These are phyloP conservation scores for Trypanosoma boissoni DNA, from an alignment of 208 protist genomes.

Conservation along the genomic window DNA sequence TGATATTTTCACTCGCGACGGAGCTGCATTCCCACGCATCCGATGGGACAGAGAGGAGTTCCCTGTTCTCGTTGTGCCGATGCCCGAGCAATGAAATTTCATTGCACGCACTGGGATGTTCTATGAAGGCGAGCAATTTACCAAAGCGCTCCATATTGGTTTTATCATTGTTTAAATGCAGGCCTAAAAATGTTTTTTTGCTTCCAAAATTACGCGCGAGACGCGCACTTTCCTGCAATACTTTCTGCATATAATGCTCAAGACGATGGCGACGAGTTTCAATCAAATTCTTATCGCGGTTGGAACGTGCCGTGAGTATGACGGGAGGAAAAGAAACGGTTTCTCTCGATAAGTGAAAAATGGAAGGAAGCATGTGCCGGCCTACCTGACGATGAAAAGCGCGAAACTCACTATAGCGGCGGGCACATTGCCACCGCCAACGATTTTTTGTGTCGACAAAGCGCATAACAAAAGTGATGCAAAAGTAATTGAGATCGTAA, in stretches of 20 bases:
- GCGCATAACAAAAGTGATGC: not conserved
- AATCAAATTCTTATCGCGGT: not conserved
- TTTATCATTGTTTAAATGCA: not conserved
- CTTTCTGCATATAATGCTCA: not conserved
- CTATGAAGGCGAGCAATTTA: not conserved
- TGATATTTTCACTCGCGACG: not conserved
- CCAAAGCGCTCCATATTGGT: not conserved
- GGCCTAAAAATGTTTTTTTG: not conserved
- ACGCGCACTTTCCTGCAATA: not conserved
- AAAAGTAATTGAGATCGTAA: not conserved
- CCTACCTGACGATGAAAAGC: not conserved
- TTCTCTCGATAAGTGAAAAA: not conserved
- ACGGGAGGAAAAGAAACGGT: slow-evolving; percentile 2
- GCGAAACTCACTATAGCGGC: slow-evolving; percentile 1
- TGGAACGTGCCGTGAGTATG: slow-evolving; percentile 1
- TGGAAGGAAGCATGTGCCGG: not conserved
- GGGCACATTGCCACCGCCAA: not conserved
- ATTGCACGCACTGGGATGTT: not conserved
- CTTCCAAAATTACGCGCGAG: not conserved
- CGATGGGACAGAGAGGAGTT: not conserved
- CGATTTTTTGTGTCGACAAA: not conserved
- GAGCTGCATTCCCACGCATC: not conserved
- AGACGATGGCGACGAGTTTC: not conserved
- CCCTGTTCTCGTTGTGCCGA: not conserved
- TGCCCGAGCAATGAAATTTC: not conserved